Evolutionary conservation across 1,284 basidiomycete species (phyloP), one percentile per base, ranked within the genome.

Genomic region (Mycena citricolor): DNA sequence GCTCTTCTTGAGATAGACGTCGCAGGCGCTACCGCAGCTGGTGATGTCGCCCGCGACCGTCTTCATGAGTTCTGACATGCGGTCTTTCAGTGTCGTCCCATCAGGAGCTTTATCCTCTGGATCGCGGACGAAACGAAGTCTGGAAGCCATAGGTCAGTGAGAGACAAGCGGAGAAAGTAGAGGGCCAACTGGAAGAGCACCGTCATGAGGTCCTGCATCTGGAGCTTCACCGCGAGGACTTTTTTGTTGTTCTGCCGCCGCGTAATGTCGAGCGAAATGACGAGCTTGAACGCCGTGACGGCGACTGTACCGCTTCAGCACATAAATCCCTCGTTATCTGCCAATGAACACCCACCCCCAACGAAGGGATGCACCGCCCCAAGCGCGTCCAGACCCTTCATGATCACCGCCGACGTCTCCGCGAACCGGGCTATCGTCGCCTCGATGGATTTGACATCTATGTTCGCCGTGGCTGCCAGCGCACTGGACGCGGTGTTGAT

Each of bases 121-220:
- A 39, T 58, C 49, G 10, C 43, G 48, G 24, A 60, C 47, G n/a
- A 54, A 40, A 19, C 55, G 53, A 5, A 57, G 48, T 22, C 60
- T 58, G 11, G 11, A 2, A 19, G 26, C 1, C 1, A 28, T 2
- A 8, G 10, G 12, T 52, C 8, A 39, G 31, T 23, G 12, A n/a
- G 13, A 28, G 19, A 21, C 23, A n/a, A 13, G n/a, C n/a, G 23
- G 11, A 31, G 16, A 14, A 21, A 10, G 29, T 7, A 20, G 29
- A 0, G 13, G 20, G 58, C 70, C 4, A 42, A 74, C 73, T 68
- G 62, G 19, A 71, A 61, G 20, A 76, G 59, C 1, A 61, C 59
- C 6, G 55, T 54, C 64, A 75, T 70, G 65, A 71, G 69, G 29
- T 69, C 66, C 44, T 66, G 66, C 70, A 75, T 76, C 49, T 69